Base-by-base conservation (phyloP, 352 stramenopile genomes). In the Globisporangium cylindrosporum region DNA sequence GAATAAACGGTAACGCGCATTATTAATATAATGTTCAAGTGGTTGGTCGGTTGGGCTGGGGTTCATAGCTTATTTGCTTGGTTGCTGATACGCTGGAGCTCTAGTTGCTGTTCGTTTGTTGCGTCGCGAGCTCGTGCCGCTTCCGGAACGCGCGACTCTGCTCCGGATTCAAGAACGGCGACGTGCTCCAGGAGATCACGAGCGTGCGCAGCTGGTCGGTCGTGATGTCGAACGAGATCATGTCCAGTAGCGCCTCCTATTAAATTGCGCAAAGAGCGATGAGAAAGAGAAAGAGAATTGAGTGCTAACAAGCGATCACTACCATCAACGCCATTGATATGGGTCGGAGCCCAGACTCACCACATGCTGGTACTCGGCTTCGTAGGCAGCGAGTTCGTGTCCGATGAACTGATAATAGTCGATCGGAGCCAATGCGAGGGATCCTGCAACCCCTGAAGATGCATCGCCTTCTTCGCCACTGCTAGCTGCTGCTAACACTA, bases 301-400 rank as follows among this genome's bases (percentile, higher is more conserved):
- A 46, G 38, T 46, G 10, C 0, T 46, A 14, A 20, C 38, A 46
- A 46, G 3, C 38, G 5, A 46, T 48, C 38, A 4, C 14, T 20
- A 20, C 1, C 38, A 48, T 48, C 53, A 14, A 25, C 25, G 25
- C 6, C 54, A 41, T n/a, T n/a, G 15, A 15, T 4, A 20, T 7
- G 6, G 12, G 0, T 18, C 25, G 8, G 1, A 24, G 15, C 2
- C 3, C 22, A 43, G 12, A 76, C 86, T 70, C 76, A 94, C 86
- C 27, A 93, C 79, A 56, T 94, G 85, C 62, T 94, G 87, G 67
- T 79, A 93, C 72, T 93, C 84, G n/a, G 84, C 79, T 76, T 94
- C 87, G 59, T 91, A 91, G 34, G 80, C 79, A 5, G 82, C 81
- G 9, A 92, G 59, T 51, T 94, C 82, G 38, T 88, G 73, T 41